Evolutionary conservation across 164 flowering plant genomes (phyloP).

Genomic region (Amborella trichopoda): DNA sequence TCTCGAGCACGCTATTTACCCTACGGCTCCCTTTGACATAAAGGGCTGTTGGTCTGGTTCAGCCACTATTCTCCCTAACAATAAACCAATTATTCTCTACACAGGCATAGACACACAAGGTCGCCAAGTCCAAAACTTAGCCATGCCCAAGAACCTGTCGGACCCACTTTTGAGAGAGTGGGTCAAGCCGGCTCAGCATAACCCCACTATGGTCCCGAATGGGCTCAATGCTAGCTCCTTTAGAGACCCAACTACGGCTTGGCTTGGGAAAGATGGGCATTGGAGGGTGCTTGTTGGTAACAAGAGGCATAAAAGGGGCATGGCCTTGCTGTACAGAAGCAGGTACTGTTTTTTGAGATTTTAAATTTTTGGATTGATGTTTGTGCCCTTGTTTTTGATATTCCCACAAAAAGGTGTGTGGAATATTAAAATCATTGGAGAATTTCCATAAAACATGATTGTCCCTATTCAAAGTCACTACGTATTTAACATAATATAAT

Average conservation of each 20-base stretch:
- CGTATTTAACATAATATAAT: too few species aligned
- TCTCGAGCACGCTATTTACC: constrained; percentile 22
- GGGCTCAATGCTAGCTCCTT: constrained; percentile 20
- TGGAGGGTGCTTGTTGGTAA: constrained; percentile 58
- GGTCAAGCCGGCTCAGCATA: constrained; percentile 21
- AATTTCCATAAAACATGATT: too few species aligned
- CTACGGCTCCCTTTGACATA: constrained; percentile 24
- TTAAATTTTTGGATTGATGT: too few species aligned
- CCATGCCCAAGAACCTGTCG: constrained; percentile 26
- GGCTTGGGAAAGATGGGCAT: constrained; percentile 29
- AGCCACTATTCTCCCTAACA: constrained; percentile 34
- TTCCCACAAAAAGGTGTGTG: too few species aligned
- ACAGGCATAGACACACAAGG: constrained; percentile 22
- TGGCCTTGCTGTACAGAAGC: constrained; percentile 46
- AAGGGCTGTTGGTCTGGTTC: constrained; percentile 46
- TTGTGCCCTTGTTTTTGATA: too few species aligned
- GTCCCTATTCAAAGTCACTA: too few species aligned
- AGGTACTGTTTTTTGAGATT: too few species aligned
- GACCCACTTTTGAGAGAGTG: constrained; percentile 39
- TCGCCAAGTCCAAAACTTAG: constrained; percentile 34
- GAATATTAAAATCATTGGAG: too few species aligned
- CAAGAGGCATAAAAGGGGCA: constrained; percentile 27
- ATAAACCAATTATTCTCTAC: constrained; percentile 34
- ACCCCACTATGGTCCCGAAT: constrained; percentile 29
- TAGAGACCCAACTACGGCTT: constrained; percentile 39